These are phyloP conservation scores for Arctium lappa DNA, from an alignment of 129 eudicot species.

Conservation along the genomic window DNA sequence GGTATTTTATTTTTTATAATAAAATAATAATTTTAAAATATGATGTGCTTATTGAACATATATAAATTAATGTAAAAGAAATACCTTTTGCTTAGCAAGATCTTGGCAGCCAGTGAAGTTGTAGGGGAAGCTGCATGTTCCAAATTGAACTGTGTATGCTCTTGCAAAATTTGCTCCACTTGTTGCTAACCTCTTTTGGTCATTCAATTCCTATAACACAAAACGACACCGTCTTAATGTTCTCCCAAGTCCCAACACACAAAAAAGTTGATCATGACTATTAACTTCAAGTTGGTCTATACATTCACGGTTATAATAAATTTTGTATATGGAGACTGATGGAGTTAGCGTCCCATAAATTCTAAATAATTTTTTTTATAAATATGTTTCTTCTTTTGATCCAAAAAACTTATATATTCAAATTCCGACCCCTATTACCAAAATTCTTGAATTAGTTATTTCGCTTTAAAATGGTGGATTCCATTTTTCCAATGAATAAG, in stretches of 20 bases:
- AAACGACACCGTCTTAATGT: not conserved
- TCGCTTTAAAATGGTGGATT: not conserved
- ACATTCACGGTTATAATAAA: too few relatives aligned
- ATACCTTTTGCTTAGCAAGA: constrained; percentile 96
- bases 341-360: too few relatives aligned
- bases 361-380: too few relatives aligned
- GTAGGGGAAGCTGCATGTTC: constrained; percentile 96
- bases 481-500: not conserved
- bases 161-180: constrained; percentile 98
- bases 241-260: not conserved
- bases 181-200: constrained; percentile 93
- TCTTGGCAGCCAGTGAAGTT: constrained; percentile 99
- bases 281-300: too few relatives aligned
- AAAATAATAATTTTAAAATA: too few relatives aligned
- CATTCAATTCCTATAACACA: constrained; percentile 66
- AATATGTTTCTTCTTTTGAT: too few relatives aligned
- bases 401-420: not conserved
- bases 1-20: too few relatives aligned
- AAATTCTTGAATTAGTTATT: not conserved
- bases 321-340: too few relatives aligned
- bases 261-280: not conserved
- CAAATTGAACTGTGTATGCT: constrained; percentile 89
- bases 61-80: not conserved
- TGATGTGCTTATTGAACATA: too few relatives aligned
- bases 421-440: not conserved